Evolutionary conservation across 1,284 basidiomycete genomes (phyloP), one percentile per base, ranked within the genome.

Genomic region (Malassezia dermatis): DNA sequence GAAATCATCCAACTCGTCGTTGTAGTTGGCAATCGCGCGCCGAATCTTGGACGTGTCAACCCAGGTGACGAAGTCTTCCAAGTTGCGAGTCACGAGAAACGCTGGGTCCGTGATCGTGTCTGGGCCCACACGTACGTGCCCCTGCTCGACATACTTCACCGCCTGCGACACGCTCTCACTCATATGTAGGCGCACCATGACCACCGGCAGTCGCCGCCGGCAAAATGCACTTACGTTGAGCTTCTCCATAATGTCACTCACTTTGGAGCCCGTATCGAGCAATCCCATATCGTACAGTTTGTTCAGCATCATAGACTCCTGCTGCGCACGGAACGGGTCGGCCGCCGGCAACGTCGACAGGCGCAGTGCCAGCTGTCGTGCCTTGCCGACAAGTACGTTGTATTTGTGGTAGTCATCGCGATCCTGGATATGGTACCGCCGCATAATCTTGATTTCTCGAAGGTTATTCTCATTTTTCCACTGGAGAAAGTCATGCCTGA

Each of bases 41-140:
- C 94, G 96, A 75, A 96, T 82, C 75, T 93, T 94, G 64, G 86
- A 90, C 23, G 89, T 91, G 76, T 98, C 91, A 15, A 98, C 90
- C 94, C 94, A 99, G 19, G 94, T 96, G 44, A 98, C 89, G 77
- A 95, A 98, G 79, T 99, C 94, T 75, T 98, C 91, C 89, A 94
- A 91, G 66, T 90, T 88, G 43, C 74, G 63, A 23, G 91, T 94
- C 61, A 99, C 90, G 55, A 98, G 81, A 78, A 86, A 96, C 1
- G 93, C 94, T 2, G 94, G 94, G 75, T 99, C 94, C 0, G 87
- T 93, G 68, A 98, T 84, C 0, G 88, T 88, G 67, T 95, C 88
- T 24, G 94, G 89, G 6, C 94, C 94, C 12, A 98, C 90, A 30
- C 94, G 84, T 62, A 99, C 84, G 76, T 99, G 93, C 0, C 94